phyloP scores from a whole-genome alignment of 768 basidiomycete genomes.

The Hydnum rufescens region DNA sequence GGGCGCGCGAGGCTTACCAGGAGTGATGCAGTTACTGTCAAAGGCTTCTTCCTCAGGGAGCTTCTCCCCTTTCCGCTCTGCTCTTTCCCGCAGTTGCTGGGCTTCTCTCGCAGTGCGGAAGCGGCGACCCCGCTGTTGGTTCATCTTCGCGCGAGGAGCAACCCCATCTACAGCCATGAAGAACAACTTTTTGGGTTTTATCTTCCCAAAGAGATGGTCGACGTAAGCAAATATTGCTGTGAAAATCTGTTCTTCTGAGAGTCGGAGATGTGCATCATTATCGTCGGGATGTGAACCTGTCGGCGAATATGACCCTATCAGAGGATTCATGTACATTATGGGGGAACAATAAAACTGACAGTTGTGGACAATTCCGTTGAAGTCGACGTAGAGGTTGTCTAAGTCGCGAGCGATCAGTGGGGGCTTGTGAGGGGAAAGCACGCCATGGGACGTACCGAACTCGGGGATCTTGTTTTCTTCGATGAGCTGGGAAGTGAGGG shows the following conservation, averaged over 20 bases:
- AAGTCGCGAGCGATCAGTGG: neutral
- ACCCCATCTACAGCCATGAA: slow-evolving; percentile 99
- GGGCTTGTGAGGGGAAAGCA: neutral
- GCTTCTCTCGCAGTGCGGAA: slow-evolving; percentile 92
- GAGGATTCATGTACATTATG: neutral
- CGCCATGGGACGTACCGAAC: slow-evolving; percentile 41
- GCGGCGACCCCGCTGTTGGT: slow-evolving; percentile 84
- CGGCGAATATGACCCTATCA: slow-evolving; percentile 1
- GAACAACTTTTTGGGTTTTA: slow-evolving; percentile 93
- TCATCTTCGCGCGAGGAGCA: slow-evolving; percentile 97
- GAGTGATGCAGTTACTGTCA: slow-evolving; percentile 97
- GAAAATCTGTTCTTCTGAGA: slow-evolving; percentile 94
- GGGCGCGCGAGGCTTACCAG: slow-evolving; percentile 34
- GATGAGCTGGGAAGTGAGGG: slow-evolving; percentile 92
- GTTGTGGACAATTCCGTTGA: slow-evolving; percentile 84
- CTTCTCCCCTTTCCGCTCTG: slow-evolving; percentile 72
- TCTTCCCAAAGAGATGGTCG: slow-evolving; percentile 89
- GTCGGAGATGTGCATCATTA: slow-evolving; percentile 83
- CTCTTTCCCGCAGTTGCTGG: slow-evolving; percentile 70
- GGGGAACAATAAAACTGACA: slow-evolving; percentile 21
- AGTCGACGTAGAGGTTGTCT: slow-evolving; percentile 88
- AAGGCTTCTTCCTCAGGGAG: slow-evolving; percentile 89
- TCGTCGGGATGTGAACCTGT: slow-evolving; percentile 90
- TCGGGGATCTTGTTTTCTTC: slow-evolving; percentile 98
- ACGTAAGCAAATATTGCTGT: slow-evolving; percentile 94